Conservation (phyloP, 805 yeast genomes). For the Lipomyces lipofer region DNA sequence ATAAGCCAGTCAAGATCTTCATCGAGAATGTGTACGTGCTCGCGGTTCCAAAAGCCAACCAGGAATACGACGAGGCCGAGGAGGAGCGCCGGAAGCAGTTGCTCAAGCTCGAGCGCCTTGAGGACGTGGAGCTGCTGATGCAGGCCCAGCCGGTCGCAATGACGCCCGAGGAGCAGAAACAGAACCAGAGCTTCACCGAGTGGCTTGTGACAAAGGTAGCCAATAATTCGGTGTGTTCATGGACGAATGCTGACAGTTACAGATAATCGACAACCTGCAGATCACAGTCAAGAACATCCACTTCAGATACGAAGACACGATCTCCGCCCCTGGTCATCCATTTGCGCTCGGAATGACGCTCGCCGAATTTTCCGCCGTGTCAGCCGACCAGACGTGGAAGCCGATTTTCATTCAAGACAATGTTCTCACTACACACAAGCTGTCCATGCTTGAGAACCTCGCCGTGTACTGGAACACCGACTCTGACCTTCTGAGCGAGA, state of each 20-base stretch:
- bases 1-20: slow-evolving; percentile 84
- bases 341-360: slow-evolving; percentile 81
- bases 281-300: slow-evolving; percentile 89
- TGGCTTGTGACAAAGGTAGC: slow-evolving; percentile 76
- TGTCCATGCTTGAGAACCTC: slow-evolving; percentile 55
- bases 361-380: slow-evolving; percentile 84
- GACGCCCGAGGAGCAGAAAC: slow-evolving; percentile 41
- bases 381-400: slow-evolving; percentile 81
- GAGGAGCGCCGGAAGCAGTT: slow-evolving; percentile 63
- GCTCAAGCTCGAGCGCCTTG: slow-evolving; percentile 66
- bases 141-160: slow-evolving; percentile 46
- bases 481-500: slow-evolving; percentile 49
- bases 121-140: slow-evolving; percentile 54
- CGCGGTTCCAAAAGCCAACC: slow-evolving; percentile 69
- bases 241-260: neutral
- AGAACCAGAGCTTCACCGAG: slow-evolving; percentile 82
- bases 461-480: slow-evolving; percentile 85
- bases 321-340: slow-evolving; percentile 68
- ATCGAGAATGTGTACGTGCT: slow-evolving; percentile 85
- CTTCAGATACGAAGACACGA: slow-evolving; percentile 82
- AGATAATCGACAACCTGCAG: slow-evolving; percentile 78
- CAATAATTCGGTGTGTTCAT: neutral
- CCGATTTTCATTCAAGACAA: slow-evolving; percentile 80
- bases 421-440: slow-evolving; percentile 66
- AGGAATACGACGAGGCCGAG: slow-evolving; percentile 58